A percentile compares a stretch with the other conserved stretches of the same genome.
Conservation (phyloP, 1,139 yeast genomes). For the Scheffersomyces stambukii region DNA sequence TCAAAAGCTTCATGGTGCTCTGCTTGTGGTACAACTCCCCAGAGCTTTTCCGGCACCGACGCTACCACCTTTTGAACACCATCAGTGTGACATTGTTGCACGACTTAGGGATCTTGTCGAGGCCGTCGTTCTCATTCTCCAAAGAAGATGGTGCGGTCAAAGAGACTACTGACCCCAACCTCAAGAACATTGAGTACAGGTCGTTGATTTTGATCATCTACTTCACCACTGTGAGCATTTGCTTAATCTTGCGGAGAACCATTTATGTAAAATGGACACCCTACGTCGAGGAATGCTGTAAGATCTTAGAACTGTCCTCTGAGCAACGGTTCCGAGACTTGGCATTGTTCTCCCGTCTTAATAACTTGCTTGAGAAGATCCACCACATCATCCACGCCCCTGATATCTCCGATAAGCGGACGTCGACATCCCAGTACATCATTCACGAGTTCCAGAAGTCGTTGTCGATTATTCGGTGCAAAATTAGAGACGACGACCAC, state of each 20-base stretch:
- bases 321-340: slow-evolving; percentile 32
- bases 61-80: slow-evolving; percentile 66
- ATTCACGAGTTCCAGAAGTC: slow-evolving; percentile 40
- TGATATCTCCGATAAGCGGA: slow-evolving; percentile 22
- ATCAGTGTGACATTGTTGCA: slow-evolving; percentile 67
- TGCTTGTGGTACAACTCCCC: slow-evolving; percentile 83
- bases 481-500: slow-evolving; percentile 36
- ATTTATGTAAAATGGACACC: slow-evolving; percentile 55
- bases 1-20: slow-evolving; percentile 57
- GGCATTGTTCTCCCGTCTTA: slow-evolving; percentile 58
- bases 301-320: slow-evolving; percentile 35
- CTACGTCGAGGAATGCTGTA: slow-evolving; percentile 62
- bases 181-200: slow-evolving; percentile 19
- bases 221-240: slow-evolving; percentile 47
- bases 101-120: slow-evolving; percentile 70
- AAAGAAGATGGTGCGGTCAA: slow-evolving; percentile 32
- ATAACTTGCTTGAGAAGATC: slow-evolving; percentile 59
- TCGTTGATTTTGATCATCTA: slow-evolving; percentile 47
- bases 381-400: slow-evolving; percentile 47
- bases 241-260: slow-evolving; percentile 50
- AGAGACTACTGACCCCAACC: slow-evolving; percentile 8
- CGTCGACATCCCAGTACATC: slow-evolving; percentile 26
- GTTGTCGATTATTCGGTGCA: slow-evolving; percentile 32
- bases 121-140: slow-evolving; percentile 35
- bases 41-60: slow-evolving; percentile 72